Evolutionary conservation across 2,329 filamentous ascomycete genomes (phyloP).

Genomic region (Aulographum hederae): DNA sequence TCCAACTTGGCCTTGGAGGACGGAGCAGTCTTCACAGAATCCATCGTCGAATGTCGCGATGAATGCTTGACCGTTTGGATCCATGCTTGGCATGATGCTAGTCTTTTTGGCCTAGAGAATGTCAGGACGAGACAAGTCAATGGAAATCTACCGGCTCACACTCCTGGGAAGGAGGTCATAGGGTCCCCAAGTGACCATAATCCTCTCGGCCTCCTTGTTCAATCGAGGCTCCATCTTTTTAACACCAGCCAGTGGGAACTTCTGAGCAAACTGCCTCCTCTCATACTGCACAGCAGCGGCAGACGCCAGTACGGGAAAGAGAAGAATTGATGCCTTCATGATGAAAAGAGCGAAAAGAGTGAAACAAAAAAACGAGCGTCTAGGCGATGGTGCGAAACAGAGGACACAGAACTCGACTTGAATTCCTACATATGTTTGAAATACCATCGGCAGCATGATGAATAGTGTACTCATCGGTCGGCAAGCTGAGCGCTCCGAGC

Average conservation of each 20-base stretch:
- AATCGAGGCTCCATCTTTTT: neutral
- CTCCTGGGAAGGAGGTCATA: neutral
- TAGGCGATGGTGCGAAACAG: too few species aligned
- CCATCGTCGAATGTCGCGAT: neutral
- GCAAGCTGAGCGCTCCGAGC: too few species aligned
- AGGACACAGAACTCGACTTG: too few species aligned
- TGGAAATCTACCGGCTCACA: too few species aligned
- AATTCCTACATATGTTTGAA: too few species aligned
- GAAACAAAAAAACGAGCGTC: neutral
- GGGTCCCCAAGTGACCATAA: neutral
- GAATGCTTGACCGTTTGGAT: neutral
- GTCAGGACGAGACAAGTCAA: too few species aligned
- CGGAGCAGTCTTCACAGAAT: neutral
- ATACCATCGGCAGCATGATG: too few species aligned
- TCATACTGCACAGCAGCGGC: neutral
- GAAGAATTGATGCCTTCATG: neutral
- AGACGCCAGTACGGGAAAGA: neutral
- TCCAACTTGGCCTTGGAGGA: neutral
- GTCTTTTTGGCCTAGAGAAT: neutral
- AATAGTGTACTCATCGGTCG: too few species aligned
- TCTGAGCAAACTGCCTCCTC: neutral
- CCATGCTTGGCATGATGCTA: neutral
- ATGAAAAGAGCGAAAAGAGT: neutral
- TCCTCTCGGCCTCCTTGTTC: neutral
- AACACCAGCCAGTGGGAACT: neutral